phyloP scores from a whole-genome alignment of 495 filamentous ascomycete genomes.

The Neohortaea acidophila region DNA sequence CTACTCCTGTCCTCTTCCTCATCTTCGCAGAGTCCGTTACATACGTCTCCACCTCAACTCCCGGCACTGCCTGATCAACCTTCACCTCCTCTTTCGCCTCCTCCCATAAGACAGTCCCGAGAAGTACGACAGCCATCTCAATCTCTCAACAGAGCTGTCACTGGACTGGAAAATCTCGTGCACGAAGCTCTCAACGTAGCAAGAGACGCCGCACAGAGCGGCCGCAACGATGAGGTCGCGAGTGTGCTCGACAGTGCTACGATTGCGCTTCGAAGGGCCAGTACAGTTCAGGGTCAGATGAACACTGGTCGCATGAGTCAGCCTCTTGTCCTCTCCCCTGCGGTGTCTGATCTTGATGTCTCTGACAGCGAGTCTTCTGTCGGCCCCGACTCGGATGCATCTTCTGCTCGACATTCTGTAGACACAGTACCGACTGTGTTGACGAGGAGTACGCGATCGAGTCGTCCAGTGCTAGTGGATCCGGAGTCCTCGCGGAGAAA shows the following conservation, averaged over 20 bases:
- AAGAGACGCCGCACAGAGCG: conserved; percentile 16
- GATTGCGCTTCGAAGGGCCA: conserved; percentile 17
- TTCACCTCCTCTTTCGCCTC: background rate
- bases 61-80: background rate
- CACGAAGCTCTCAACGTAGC: conserved; percentile 22
- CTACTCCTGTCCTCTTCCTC: conserved; percentile 7
- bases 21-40: background rate
- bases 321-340: conserved; percentile 3
- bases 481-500: background rate
- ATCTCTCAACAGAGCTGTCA: conserved; percentile 14
- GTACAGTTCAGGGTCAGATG: background rate
- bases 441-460: conserved; percentile 9
- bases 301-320: background rate
- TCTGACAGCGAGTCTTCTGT: background rate
- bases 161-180: conserved; percentile 23
- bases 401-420: background rate
- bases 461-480: conserved; percentile 10
- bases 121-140: background rate
- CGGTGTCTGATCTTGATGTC: conserved; percentile 1
- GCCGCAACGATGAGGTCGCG: conserved; percentile 19
- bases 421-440: conserved; percentile 13
- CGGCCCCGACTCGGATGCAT: conserved; percentile 1
- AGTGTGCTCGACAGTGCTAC: conserved; percentile 23
- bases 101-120: background rate
- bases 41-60: background rate